phyloP scores from a whole-genome alignment of 2,329 filamentous ascomycete species.

The Metarhizium brunneum region DNA sequence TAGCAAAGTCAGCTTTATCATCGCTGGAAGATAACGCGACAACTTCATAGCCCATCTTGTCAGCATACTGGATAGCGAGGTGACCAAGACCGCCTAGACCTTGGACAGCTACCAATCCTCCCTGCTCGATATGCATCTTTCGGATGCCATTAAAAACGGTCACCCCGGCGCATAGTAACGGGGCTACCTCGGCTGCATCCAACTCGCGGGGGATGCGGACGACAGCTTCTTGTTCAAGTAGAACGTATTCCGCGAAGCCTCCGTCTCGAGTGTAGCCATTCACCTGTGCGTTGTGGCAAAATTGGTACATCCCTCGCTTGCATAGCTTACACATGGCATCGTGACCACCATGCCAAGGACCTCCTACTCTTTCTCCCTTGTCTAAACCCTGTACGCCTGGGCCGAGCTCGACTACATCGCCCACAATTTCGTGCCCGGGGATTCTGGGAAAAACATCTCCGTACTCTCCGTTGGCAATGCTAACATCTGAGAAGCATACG shows the following conservation, averaged over 20 bases:
- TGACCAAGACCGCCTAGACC: slow-evolving; percentile 40
- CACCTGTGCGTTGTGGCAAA: slow-evolving; percentile 20
- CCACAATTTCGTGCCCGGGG: slow-evolving; percentile 33
- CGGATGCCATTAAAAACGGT: slow-evolving; percentile 28
- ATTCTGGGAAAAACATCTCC: too few relatives aligned
- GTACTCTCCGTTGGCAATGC: too few relatives aligned
- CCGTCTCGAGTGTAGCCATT: slow-evolving; percentile 30
- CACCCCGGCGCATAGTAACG: slow-evolving; percentile 39
- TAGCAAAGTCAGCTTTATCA: slow-evolving; percentile 41
- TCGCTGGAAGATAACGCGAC: slow-evolving; percentile 54
- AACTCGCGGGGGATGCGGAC: slow-evolving; percentile 36
- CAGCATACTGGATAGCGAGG: slow-evolving; percentile 27
- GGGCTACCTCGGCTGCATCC: slow-evolving; percentile 33
- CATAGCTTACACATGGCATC: slow-evolving; percentile 33
- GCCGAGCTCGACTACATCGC: slow-evolving; percentile 27
- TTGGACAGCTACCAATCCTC: slow-evolving; percentile 35
- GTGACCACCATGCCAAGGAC: slow-evolving; percentile 29
- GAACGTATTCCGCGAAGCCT: slow-evolving; percentile 30
- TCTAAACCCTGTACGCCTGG: slow-evolving; percentile 22
- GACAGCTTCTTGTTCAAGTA: slow-evolving; percentile 36
- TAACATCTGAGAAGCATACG: too few relatives aligned
- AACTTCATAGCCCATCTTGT: slow-evolving; percentile 57
- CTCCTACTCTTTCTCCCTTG: slow-evolving; percentile 30
- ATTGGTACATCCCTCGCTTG: slow-evolving; percentile 21
- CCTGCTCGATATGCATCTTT: slow-evolving; percentile 10